These are phyloP conservation scores for Pezicula carpinea DNA, from an alignment of 2,329 filamentous ascomycete species.

Conservation along the genomic window DNA sequence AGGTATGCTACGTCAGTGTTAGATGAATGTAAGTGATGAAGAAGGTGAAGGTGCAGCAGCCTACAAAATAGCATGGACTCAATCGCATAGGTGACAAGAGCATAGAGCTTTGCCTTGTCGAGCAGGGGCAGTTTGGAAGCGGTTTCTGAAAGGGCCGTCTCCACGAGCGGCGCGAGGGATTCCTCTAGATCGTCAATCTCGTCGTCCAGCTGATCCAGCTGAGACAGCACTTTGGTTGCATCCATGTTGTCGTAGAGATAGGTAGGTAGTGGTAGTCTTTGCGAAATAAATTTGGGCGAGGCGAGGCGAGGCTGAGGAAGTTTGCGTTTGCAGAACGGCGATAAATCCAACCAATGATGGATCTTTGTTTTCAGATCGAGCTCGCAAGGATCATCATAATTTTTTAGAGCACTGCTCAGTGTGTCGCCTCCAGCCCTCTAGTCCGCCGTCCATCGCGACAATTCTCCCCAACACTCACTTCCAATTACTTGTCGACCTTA, in stretches of 20 bases:
- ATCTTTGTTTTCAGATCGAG: too few relatives aligned
- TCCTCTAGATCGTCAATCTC: constrained; percentile 77
- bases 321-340: too few relatives aligned
- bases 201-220: constrained; percentile 55
- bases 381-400: too few relatives aligned
- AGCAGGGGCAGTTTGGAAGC: constrained; percentile 82
- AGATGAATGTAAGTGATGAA: constrained; percentile 4
- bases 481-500: too few relatives aligned
- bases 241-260: constrained; percentile 33
- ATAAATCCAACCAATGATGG: too few relatives aligned
- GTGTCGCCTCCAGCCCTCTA: background rate
- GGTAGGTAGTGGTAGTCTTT: background rate
- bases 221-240: constrained; percentile 23
- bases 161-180: constrained; percentile 68
- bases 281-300: background rate
- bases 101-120: constrained; percentile 90
- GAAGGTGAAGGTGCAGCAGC: constrained; percentile 22
- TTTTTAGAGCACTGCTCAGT: too few relatives aligned
- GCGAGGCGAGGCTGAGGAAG: background rate
- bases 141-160: constrained; percentile 57
- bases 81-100: constrained; percentile 82
- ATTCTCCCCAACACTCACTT: too few relatives aligned
- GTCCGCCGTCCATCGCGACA: constrained; percentile 1
- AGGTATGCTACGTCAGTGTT: constrained; percentile 55
- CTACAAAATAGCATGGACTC: constrained; percentile 85